Evolutionary conservation across 331 rosid species (phyloP), one percentile per base, ranked within the genome.

Genomic region (Rhamnella rubrinervis): DNA sequence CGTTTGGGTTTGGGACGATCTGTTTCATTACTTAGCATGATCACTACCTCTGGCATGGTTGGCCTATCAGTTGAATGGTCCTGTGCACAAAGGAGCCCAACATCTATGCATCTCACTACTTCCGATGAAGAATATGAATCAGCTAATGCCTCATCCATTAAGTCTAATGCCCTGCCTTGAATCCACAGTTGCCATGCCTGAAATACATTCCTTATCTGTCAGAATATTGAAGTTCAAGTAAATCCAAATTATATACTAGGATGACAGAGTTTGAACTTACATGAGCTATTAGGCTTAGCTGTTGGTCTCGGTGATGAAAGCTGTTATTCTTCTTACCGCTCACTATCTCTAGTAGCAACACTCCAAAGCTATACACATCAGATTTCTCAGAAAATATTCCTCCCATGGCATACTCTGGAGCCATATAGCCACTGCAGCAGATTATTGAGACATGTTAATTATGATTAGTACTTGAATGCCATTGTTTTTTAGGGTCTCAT

Each of bases 341-440:
- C 1, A 81, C 49, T 5, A 77, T 65, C 78, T 81, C 80, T 21
- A 81, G 25, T 5, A 77, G 47, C 59, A 81, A 47, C 11, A 81
- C 79, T 1, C 85, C 85, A 19, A 77, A 81, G 56, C 85, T 77
- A 63, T 63, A 81, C 2, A 81, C 82, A 14, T 73, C 82, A n/a
- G 85, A 81, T 55, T 81, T 77, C 46, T 66, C 79, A 0, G 82
- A 81, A 73, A 77, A 77, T 39, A 72, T 55, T 35, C 82, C 82
- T 4, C 67, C 75, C 79, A 81, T 73, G 26, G 77, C 82, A 39
- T 81, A 73, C 21, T 73, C 77, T 1, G 77, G 77, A 65, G 71
- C 57, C 78, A 73, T 73, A 28, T 74, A 74, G 23, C 78, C 78
- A 16, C 78, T 74, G 53, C 72, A 59, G 0, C 8, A 12, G 21